Evolutionary conservation across 495 filamentous ascomycete genomes (phyloP), one percentile per base, ranked within the genome.

Genomic region (Umbilicaria muhlenbergii): DNA sequence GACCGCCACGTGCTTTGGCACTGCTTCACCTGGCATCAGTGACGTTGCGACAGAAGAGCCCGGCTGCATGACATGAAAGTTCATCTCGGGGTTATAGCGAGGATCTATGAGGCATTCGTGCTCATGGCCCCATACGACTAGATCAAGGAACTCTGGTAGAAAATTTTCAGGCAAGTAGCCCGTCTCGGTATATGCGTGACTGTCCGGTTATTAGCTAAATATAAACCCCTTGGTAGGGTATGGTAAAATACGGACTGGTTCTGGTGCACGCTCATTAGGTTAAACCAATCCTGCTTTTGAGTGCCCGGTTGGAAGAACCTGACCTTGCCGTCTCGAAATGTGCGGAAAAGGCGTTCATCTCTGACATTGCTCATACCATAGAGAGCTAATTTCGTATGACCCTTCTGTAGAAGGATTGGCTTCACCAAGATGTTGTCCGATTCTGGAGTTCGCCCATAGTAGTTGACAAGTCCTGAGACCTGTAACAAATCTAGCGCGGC

Each of bases 301-400:
- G 80, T 75, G 40, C 71, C 71, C 1, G 91, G 91, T 43, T 81
- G 77, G 56, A 81, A 94, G 66, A 95, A 96, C 54, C 80, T 89
- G 59, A 96, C 89, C 46, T 89, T 85, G 47, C 83, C 81, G 57
- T 94, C 88, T 34, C 88, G 66, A 52, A 95, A 99, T 0, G 87
- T 96, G 19, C 89, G 77, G 55, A 87, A 88, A 49, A 99, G 69
- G 19, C 91, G 80, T 60, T 99, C 91, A 49, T 99, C 91, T 18
- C 91, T 78, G 1, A 99, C 85, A 53, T 99, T 99, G 57, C 87
- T 94, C 66, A 99, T 74, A 0, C 91, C 91, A 52, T 95, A 96
- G 2, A 99, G 70, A 4, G 91, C 89, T 14, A 99, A 66, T 60
- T 99, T 99, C 0, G 91, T 95, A 17, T 73, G 71, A 1, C 89